A percentile compares a stretch with the other conserved stretches of the same genome.
These are phyloP conservation scores for Sparassis latifolia DNA, from an alignment of 1,284 basidiomycete genomes.

Conservation along the genomic window DNA sequence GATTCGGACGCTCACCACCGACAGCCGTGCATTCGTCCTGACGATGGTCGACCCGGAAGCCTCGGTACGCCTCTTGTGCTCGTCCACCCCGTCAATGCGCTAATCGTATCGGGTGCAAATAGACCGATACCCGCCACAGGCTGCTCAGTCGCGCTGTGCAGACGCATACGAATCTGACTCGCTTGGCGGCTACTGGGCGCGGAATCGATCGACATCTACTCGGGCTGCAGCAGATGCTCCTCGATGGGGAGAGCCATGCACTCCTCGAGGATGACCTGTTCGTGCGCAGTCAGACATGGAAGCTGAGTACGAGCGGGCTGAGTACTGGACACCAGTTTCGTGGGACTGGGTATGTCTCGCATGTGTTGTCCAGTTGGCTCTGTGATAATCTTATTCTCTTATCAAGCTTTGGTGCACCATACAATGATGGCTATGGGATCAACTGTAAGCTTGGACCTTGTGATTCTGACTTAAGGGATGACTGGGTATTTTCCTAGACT, in stretches of 20 bases:
- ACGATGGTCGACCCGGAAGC: constrained; percentile 57
- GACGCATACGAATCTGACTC: constrained; percentile 72
- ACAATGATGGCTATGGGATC: constrained; percentile 85
- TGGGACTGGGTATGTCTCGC: constrained; percentile 71
- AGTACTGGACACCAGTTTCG: constrained; percentile 84
- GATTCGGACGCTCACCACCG: constrained; percentile 73
- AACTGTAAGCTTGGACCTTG: constrained; percentile 57
- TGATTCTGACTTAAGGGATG: constrained; percentile 12
- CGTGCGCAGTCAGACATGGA: constrained; percentile 78
- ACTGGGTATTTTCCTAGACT: constrained; percentile 45
- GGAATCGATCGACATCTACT: constrained; percentile 93
- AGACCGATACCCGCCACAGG: constrained; percentile 16
- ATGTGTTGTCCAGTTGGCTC: constrained; percentile 4
- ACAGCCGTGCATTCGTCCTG: constrained; percentile 78
- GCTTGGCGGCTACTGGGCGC: constrained; percentile 76
- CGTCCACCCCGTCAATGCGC: background rate
- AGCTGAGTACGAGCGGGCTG: constrained; percentile 87
- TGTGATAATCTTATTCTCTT: background rate
- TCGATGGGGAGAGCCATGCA: constrained; percentile 33
- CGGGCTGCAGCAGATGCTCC: constrained; percentile 71
- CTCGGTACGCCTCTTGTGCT: constrained; percentile 33
- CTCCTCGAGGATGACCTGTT: constrained; percentile 83
- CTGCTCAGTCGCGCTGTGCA: constrained; percentile 67
- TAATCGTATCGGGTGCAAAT: background rate
- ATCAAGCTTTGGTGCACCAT: constrained; percentile 68